Evolutionary conservation across 2,329 filamentous ascomycete species (phyloP), one percentile per base, ranked within the genome.

Genomic region (Intubia oerlemansii): DNA sequence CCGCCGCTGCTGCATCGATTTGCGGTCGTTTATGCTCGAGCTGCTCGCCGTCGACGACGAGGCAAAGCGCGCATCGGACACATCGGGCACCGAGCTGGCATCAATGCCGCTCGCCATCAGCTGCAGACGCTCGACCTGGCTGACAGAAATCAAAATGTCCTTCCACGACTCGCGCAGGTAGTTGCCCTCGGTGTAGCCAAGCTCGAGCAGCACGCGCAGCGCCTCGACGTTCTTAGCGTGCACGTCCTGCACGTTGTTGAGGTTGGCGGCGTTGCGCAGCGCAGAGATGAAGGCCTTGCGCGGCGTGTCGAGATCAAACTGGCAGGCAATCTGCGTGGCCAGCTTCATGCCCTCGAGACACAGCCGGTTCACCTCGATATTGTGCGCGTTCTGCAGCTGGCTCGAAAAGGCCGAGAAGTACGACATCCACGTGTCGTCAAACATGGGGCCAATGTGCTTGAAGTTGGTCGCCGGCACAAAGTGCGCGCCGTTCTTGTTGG

Each of bases 381-480:
- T 93, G 40, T 91, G 79, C 0, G 80, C 77, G 44, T 92, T 84
- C 41, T 95, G 88, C 47, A 88, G 84, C 40, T 90, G 79, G 28
- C 79, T 84, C 2, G 85, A 93, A 16, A 98, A 62, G 0, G 84
- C 84, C 5, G 85, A 95, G 43, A 98, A 76, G 49, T 93, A 90
- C 8, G 85, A 92, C 85, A 95, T 98, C 88, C 88, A 98, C 0
- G 82, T 90, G 15, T 92, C 82, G 42, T 92, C 84, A 44, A 98
- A 95, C 88, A 98, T 98, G 1, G 88, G 82, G 0, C 88, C 88
- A 28, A 93, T 78, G 47, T 98, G 88, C 41, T 81, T 85, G 47
- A 81, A 84, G 0, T 84, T 95, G 2, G 81, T 88, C 4, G 88
- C 88, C 1, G 81, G 78, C 31, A 98, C 90, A 49, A 88, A 98